Evolutionary conservation across 495 filamentous ascomycete species (phyloP), one percentile per base, ranked within the genome.

Genomic region (Jackrogersella multiformis): DNA sequence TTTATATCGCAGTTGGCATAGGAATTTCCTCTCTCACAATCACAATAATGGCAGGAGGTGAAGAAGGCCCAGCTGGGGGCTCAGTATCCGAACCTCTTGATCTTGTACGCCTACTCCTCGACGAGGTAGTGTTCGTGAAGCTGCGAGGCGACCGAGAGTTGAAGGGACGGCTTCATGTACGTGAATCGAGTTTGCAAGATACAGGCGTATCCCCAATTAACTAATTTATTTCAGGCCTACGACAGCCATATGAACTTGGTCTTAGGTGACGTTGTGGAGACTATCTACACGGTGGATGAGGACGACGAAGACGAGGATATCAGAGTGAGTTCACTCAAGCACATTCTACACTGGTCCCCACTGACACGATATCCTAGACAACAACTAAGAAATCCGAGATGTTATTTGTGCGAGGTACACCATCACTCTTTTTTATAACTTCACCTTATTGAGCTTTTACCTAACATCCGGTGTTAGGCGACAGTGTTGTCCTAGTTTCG

Each of bases 211-310:
- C 5, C 13, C 7, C 56, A 56, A 48, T 44, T 38, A 20, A 41
- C 63, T 72, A 53, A 66, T 18, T 5, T 26, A 20, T 39, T 26
- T 8, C 70, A 99, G 96, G 95, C 94, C 30, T 99, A 97, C 76
- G 95, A 99, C 75, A 95, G 91, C 71, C 95, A 99, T 76, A 98
- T 95, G 86, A 99, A 99, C 74, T 79, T 98, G n/a, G 92, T 99
- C 4, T 84, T 99, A 2, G 95, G 96, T 4, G 96, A 99, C 45
- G 95, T 97, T 7, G 92, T 97, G 74, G 95, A 99, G 82, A 98
- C 93, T 5, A 90, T 99, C 56, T 99, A 97, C 76, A 78, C 94
- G 32, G 88, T 96, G 2, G 95, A 98, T 16, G 93, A 95, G 54
- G 91, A 93, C 10, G 89, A 96, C 51, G 92, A 94, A 82, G 92